Base-by-base conservation (phyloP, 495 filamentous ascomycete genomes). In the Viridothelium virens region DNA sequence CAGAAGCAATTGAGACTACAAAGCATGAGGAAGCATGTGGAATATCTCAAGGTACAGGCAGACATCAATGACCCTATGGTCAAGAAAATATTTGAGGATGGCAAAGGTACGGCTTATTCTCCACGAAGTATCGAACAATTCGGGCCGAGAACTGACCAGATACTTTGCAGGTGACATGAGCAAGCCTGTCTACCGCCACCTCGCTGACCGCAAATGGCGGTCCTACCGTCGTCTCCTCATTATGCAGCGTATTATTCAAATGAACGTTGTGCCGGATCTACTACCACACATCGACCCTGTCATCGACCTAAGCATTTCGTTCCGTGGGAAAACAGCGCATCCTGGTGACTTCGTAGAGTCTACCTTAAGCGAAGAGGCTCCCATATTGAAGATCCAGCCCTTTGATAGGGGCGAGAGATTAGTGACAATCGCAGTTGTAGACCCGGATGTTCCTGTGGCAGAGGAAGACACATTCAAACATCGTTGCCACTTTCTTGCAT, bases 51-150 rank as follows among this genome's bases (percentile, higher is more conserved):
- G 83, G 86, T 99, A 37, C 77, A 88, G 69, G 92, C 91, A 5
- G 94, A 99, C 74, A 90, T 96, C 76, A 99, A 99, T 74, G 96
- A 97, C 74, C 94, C 94, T 1, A 62, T 91, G 38, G 90, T 97
- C 53, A 97, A 97, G 85, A 89, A 91, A 76, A 89, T 84, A 69
- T 97, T 97, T 72, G 94, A 99, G 73, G 91, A 97, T 80, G 92
- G 93, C 12, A 77, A 85, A 70, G 91, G 94, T 96, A 79, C 74
- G 84, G 76, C 31, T 33, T 36, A 48, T 56, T 59, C 50, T 25
- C 62, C 48, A 5, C 2, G 6, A 10, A 34, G 6, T 14, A 36
- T 56, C 33, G 34, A 66, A 10, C 34, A 53, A 33, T 64, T 47
- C 62, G 59, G 18, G 44, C 18, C 66, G 38, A 67, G 41, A 16